phyloP scores from a whole-genome alignment of 805 yeast genomes.

The Lipomyces sp. region DNA sequence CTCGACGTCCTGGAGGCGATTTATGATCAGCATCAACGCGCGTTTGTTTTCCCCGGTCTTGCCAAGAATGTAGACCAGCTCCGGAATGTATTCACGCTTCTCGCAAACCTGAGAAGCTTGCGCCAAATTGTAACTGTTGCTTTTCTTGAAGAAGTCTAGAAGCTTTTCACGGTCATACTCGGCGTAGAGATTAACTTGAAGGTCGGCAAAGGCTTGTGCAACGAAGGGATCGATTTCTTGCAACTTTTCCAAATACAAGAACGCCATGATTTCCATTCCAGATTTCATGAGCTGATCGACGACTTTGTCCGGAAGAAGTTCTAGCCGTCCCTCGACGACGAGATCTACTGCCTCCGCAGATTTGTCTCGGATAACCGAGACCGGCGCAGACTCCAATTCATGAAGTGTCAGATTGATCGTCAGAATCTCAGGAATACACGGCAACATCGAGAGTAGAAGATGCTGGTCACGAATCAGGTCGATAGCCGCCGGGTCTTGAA shows the following conservation, averaged over 20 bases:
- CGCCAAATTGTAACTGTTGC: slow-evolving; percentile 59
- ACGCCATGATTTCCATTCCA: slow-evolving; percentile 48
- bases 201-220: slow-evolving; percentile 59
- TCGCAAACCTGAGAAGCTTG: slow-evolving; percentile 68
- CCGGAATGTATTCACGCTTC: slow-evolving; percentile 52
- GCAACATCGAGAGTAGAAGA: slow-evolving; percentile 37
- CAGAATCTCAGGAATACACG: slow-evolving; percentile 39
- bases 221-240: slow-evolving; percentile 53
- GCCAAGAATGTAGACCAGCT: slow-evolving; percentile 77
- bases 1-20: slow-evolving; percentile 71
- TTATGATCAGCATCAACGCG: slow-evolving; percentile 74
- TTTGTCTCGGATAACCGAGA: slow-evolving; percentile 42
- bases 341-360: slow-evolving; percentile 50
- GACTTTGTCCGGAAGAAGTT: slow-evolving; percentile 54
- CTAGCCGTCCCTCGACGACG: slow-evolving; percentile 62
- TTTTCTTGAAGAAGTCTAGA: slow-evolving; percentile 56
- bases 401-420: slow-evolving; percentile 37
- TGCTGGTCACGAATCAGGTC: slow-evolving; percentile 61
- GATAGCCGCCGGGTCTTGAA: slow-evolving; percentile 55
- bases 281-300: slow-evolving; percentile 39
- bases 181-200: slow-evolving; percentile 62
- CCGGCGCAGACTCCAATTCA: slow-evolving; percentile 44
- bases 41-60: slow-evolving; percentile 73
- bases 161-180: slow-evolving; percentile 55
- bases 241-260: slow-evolving; percentile 63